Conservation (phyloP, 2,329 filamentous ascomycete genomes). For the Apiospora pterosperma region DNA sequence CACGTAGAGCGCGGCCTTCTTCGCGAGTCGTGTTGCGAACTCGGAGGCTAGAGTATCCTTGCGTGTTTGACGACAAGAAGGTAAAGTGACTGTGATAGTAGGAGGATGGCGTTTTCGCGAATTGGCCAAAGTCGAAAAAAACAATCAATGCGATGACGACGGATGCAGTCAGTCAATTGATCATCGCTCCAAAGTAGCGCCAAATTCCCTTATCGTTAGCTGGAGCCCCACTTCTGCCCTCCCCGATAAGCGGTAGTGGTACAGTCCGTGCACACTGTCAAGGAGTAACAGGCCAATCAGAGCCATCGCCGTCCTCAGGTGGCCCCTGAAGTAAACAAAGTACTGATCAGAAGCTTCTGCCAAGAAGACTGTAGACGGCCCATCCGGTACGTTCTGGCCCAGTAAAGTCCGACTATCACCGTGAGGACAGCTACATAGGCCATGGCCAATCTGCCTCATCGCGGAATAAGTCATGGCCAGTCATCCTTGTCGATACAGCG, state of each 20-base stretch:
- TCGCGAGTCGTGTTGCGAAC: not conserved
- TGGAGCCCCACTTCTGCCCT: not conserved
- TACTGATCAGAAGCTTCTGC: conserved; percentile 1
- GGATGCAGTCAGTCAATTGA: conserved; percentile 2
- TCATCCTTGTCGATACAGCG: not conserved
- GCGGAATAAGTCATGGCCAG: not conserved
- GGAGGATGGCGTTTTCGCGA: not conserved
- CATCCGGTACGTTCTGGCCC: not conserved
- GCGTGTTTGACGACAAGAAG: not conserved
- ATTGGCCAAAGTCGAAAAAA: not conserved
- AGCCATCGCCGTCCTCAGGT: not conserved
- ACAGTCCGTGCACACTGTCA: not conserved
- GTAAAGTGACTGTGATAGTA: not conserved
- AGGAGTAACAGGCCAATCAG: not conserved
- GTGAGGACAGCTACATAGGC: not conserved
- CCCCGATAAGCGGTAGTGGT: not conserved
- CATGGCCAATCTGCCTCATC: not conserved
- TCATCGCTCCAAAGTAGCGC: not conserved
- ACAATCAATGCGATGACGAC: not conserved
- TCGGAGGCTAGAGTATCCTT: not conserved
- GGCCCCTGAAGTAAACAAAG: not conserved
- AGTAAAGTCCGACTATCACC: not conserved
- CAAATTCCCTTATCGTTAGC: not conserved
- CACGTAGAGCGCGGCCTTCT: not conserved
- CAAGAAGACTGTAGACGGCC: not conserved